Conservation (phyloP, 257 asterid species). For the Petunia axillaris region DNA sequence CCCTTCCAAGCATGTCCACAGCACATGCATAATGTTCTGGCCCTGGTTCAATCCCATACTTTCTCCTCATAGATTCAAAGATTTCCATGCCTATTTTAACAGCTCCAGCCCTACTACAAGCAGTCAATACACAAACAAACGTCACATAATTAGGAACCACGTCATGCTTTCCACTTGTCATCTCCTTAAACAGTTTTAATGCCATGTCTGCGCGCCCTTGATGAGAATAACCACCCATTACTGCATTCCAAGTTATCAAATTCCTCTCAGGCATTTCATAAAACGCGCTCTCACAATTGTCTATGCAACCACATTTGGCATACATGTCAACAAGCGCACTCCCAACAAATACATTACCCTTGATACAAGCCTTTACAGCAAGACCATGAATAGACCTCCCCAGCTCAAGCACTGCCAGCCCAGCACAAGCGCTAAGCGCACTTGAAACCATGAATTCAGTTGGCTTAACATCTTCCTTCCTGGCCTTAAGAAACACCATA, state of each 20-base stretch:
- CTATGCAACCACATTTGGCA: constrained; percentile 82
- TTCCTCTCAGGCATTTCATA: constrained; percentile 57
- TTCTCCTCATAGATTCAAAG: constrained; percentile 61
- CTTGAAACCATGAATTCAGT: constrained; percentile 76
- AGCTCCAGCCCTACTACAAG: constrained; percentile 91
- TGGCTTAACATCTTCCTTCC: constrained; percentile 54
- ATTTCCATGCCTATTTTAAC: constrained; percentile 66
- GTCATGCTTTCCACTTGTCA: constrained; percentile 40
- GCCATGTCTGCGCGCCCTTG: constrained; percentile 79
- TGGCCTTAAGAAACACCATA: constrained; percentile 48
- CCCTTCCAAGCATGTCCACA: constrained; percentile 91
- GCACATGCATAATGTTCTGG: constrained; percentile 87
- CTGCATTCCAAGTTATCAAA: constrained; percentile 75
- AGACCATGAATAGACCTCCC: constrained; percentile 75
- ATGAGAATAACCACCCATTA: constrained; percentile 87
- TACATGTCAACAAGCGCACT: constrained; percentile 94
- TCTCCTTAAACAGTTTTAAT: constrained; percentile 52
- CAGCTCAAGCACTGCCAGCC: constrained; percentile 71
- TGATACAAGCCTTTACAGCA: constrained; percentile 76
- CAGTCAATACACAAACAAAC: constrained; percentile 71
- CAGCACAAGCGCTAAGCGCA: constrained; percentile 87
- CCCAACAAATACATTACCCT: constrained; percentile 67
- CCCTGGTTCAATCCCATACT: constrained; percentile 65
- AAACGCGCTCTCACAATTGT: constrained; percentile 64
- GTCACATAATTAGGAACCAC: constrained; percentile 75